Base-by-base conservation (phyloP, 345 rosid genomes). In the Abelmoschus esculentus region DNA sequence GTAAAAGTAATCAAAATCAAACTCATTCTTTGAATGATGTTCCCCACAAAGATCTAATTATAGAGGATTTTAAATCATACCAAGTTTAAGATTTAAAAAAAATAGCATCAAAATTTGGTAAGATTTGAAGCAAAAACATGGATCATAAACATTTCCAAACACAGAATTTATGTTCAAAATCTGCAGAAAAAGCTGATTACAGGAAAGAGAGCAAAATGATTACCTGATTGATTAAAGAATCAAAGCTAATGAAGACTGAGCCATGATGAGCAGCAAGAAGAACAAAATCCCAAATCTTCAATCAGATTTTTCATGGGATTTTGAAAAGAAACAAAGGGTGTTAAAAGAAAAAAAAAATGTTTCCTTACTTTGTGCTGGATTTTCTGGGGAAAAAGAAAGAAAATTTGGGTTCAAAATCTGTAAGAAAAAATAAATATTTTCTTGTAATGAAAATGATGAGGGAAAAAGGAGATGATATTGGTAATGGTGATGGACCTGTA, bases 211-310 rank as follows among this genome's bases (percentile, higher is more conserved):
- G 36, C 10, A 61, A 69, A 81, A 79, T 79, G 82, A 63, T 81
- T 76, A 85, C 96, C 92, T 81, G 84, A 83, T 82, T 83, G 90
- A 85, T 89, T 76, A 75, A 70, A 64, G 84, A 77, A 83, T 74
- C 70, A 81, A 75, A 82, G 12, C 11, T 8, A 12, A 8, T 10
- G 13, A 44, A 44, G 49, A 44, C 11, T 9, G 12, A 44, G 5
- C 36, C 36, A 32, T 32, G 36, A 32, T 32, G 36, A 32, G 36
- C 36, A 32, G 36, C 36, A 32, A 5, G 36, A 32, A 32, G 36
- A 32, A 32, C 36, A 32, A 32, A 3, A 57, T 60, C 60, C 29
- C 28, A 64, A 6, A 40, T 9, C 13, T 44, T 70, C 56, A 75
- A 77, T 70, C 73, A 75, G 61, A 74, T 68, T 66, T 26, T 17